Conservation (phyloP, 352 stramenopile genomes). For the Globisporangium splendens region DNA sequence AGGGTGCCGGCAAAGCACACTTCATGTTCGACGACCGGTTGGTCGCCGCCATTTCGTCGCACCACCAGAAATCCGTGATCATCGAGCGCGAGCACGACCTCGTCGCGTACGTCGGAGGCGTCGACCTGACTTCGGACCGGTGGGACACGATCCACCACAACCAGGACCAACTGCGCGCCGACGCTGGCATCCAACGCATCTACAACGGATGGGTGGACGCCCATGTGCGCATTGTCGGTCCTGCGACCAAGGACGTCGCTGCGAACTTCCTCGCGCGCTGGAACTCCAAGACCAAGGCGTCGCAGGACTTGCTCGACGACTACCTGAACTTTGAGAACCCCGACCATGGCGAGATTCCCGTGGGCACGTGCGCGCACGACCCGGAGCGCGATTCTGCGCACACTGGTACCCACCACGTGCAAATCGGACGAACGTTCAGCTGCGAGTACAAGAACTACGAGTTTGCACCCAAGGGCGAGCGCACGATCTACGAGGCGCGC, state of each 20-base stretch:
- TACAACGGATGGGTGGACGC: constrained; percentile 57
- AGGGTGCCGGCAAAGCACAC: constrained; percentile 17
- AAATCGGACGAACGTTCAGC: constrained; percentile 61
- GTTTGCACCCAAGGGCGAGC: constrained; percentile 48
- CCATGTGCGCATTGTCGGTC: constrained; percentile 36
- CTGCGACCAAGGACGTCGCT: constrained; percentile 40
- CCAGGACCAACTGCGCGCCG: constrained; percentile 27
- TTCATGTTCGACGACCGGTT: constrained; percentile 52
- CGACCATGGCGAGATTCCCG: not conserved
- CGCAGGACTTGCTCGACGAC: constrained; percentile 20
- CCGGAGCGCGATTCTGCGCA: not conserved
- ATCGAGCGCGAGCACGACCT: constrained; percentile 12
- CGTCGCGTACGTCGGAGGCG: constrained; percentile 43
- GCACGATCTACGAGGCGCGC: constrained; percentile 39
- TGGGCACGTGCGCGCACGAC: constrained; percentile 8
- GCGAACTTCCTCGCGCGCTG: constrained; percentile 47
- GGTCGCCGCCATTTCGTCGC: constrained; percentile 22
- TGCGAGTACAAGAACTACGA: constrained; percentile 45
- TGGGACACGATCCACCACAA: constrained; percentile 59
- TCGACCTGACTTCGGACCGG: constrained; percentile 47
- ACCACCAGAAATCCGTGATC: constrained; percentile 53
- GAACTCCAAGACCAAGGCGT: constrained; percentile 34
- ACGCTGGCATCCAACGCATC: constrained; percentile 19
- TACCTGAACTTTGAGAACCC: constrained; percentile 45
- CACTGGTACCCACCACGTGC: constrained; percentile 26